Base-by-base conservation (phyloP, 768 basidiomycete genomes). In the Gymnopilus junonius region DNA sequence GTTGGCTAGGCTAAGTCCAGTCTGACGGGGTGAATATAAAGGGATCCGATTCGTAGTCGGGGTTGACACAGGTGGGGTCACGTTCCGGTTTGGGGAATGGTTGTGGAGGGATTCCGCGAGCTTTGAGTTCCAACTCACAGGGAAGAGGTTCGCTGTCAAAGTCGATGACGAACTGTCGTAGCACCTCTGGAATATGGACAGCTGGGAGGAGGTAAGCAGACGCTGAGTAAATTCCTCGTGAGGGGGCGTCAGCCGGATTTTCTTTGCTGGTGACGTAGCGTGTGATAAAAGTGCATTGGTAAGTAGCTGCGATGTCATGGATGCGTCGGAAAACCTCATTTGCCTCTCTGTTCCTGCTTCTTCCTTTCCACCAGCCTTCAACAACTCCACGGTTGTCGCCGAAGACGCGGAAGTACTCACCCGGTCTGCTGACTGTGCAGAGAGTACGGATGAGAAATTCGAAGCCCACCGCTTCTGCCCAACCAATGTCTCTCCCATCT, bases 161-260 rank as follows among this genome's bases (percentile, higher is more conserved):
- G 65, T 79, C 67, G 53, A 68, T 54, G 64, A 77, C 40, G 67
- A 71, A 77, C 6, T 17, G 31, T 11, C 20, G 5, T 50, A 79
- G 61, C 15, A 56, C 25, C 8, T 15, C 2, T 5, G 79, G 80
- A 48, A 80, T 71, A 2, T 54, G 45, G 40, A 77, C 59, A 1
- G 60, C 34, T 2, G 78, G 77, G 15, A 82, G 75, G 32, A 76
- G 75, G 46, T 61, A 54, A 23, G 53, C 4, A 3, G 17, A 6
- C 1, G 61, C 27, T 0, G 66, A 67, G 53, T 75, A 78, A 12
- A 63, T 45, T 0, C 81, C 79, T 4, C 75, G n/a, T 5, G 80
- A 84, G 1, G 80, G 77, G 0, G 12, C 39, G 58, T 82, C 79
- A 0, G 79, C 78, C 7, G 77, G 76, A 63, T 84, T 83, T 0